These are phyloP conservation scores for Globisporangium parvum DNA, from an alignment of 352 stramenopile genomes.

Conservation along the genomic window DNA sequence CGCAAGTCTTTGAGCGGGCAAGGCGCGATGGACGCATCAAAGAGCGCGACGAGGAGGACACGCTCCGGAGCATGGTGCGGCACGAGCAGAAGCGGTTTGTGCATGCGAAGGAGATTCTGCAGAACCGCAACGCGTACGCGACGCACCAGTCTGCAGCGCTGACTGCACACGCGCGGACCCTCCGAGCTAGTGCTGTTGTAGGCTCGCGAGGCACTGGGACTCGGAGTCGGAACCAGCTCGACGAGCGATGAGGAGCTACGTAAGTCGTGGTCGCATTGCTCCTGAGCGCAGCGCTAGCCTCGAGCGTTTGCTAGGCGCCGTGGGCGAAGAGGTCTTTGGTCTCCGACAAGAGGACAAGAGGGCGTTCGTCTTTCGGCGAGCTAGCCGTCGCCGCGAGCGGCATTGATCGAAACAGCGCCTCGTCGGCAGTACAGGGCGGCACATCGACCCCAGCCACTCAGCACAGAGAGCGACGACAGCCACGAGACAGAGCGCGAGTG, in stretches of 20 bases:
- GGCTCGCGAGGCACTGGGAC: background rate
- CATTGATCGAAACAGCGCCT: too few species aligned
- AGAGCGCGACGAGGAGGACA: conserved; percentile 55
- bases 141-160: conserved; percentile 38
- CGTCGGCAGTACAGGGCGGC: too few species aligned
- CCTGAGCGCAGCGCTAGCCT: too few species aligned
- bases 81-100: conserved; percentile 54
- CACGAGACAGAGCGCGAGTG: background rate
- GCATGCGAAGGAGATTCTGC: conserved; percentile 51
- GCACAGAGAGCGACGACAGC: background rate
- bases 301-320: too few species aligned
- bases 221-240: conserved; percentile 9
- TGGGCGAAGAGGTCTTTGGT: too few species aligned
- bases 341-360: too few species aligned
- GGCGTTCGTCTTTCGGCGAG: too few species aligned
- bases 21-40: conserved; percentile 29
- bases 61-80: conserved; percentile 42
- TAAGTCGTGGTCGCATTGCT: too few species aligned
- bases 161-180: conserved; percentile 24
- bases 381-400: too few species aligned
- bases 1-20: conserved; percentile 22
- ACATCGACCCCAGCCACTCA: background rate
- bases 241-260: conserved; percentile 6
- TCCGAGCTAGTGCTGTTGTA: background rate
- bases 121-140: conserved; percentile 63